A percentile compares a stretch with the other conserved stretches of the same genome.
Conservation (phyloP, 73 alveolate species). For the Paramecium primaurelia region DNA sequence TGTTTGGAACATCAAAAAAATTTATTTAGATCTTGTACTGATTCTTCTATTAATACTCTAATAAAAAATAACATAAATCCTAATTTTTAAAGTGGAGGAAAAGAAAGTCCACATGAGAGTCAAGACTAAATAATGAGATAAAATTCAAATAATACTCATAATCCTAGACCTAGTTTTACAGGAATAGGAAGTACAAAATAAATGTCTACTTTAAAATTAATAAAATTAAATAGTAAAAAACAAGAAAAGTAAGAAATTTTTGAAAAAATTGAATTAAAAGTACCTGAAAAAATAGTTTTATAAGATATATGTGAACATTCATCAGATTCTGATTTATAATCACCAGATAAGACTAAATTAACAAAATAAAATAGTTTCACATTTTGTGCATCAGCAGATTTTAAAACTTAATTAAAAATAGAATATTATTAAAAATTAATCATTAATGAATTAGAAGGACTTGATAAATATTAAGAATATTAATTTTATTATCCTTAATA, state of each 20-base stretch:
- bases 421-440: background rate
- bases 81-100: background rate
- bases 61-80: background rate
- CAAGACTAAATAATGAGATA: background rate
- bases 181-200: background rate
- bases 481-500: background rate
- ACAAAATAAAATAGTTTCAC: background rate
- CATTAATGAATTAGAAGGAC: background rate
- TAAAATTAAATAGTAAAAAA: background rate
- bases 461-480: background rate
- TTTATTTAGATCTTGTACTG: background rate
- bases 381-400: background rate
- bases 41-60: background rate
- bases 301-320: slow-evolving; percentile 7
- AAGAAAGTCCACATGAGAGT: background rate
- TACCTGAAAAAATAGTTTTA: background rate
- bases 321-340: background rate
- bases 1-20: background rate
- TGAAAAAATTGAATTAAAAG: background rate
- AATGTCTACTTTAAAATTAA: background rate
- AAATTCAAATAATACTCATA: slow-evolving; percentile 1
- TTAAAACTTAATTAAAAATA: background rate
- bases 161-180: slow-evolving; percentile 1
- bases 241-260: background rate
- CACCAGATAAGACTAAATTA: background rate